Conservation (phyloP, 2,329 filamentous ascomycete species). For the Incumbomyces delicatus region DNA sequence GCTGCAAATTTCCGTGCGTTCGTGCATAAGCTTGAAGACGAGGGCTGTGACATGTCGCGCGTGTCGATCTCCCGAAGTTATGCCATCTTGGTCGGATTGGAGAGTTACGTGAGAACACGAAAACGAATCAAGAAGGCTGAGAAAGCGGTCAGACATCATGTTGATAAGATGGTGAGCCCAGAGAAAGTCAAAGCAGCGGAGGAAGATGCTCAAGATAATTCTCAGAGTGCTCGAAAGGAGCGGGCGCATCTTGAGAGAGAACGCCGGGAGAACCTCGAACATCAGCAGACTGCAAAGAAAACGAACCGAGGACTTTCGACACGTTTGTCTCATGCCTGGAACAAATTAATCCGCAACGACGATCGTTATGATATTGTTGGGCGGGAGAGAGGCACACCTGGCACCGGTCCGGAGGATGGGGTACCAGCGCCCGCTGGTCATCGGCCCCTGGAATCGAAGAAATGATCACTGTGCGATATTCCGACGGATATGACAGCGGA, state of each 20-base stretch:
- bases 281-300: neutral
- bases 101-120: constrained; percentile 64
- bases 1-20: constrained; percentile 76
- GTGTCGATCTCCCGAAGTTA: constrained; percentile 75
- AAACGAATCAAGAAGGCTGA: constrained; percentile 50
- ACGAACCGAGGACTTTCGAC: neutral
- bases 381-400: constrained; percentile 10
- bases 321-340: neutral
- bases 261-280: constrained; percentile 8
- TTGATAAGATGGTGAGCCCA: constrained; percentile 53
- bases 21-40: constrained; percentile 59
- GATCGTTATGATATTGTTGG: no score
- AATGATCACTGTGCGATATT: neutral
- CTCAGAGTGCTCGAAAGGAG: constrained; percentile 51
- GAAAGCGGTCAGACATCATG: constrained; percentile 42
- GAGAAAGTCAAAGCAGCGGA: constrained; percentile 43
- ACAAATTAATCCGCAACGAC: no score
- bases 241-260: constrained; percentile 37
- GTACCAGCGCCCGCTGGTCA: constrained; percentile 21
- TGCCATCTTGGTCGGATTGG: constrained; percentile 69
- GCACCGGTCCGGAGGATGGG: constrained; percentile 22
- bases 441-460: constrained; percentile 9
- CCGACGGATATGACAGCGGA: no score
- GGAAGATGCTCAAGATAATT: constrained; percentile 47
- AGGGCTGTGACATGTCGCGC: constrained; percentile 67